A percentile compares a stretch with the other conserved stretches of the same genome.
Evolutionary conservation across 192 early-diverging fungal genomes (phyloP).

Genomic region (Cetraspora pellucida): DNA sequence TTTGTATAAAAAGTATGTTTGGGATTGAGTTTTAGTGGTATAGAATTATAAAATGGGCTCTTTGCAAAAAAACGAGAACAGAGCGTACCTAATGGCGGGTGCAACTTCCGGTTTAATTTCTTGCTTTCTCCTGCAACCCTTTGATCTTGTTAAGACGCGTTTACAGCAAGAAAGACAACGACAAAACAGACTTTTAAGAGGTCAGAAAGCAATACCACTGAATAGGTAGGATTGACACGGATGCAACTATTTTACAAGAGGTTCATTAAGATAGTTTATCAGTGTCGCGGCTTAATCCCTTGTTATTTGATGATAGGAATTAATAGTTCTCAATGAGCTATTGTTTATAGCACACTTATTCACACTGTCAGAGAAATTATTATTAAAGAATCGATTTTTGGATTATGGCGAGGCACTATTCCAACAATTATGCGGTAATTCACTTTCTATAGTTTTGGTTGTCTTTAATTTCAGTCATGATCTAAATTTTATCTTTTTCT

Average conservation of each 20-base stretch:
- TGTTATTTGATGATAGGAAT: not conserved
- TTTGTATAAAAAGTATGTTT: not conserved
- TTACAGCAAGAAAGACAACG: constrained; percentile 69
- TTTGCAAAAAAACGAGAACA: not conserved
- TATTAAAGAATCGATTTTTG: constrained; percentile 53
- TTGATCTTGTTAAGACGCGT: constrained; percentile 85
- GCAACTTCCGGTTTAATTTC: constrained; percentile 76
- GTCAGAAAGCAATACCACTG: constrained; percentile 42
- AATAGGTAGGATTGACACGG: constrained; percentile 47
- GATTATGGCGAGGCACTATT: constrained; percentile 82
- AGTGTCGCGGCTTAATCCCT: not conserved
- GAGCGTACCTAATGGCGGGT: constrained; percentile 72
- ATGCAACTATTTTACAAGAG: not conserved
- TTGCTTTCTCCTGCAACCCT: constrained; percentile 83
- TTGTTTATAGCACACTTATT: constrained; percentile 49
- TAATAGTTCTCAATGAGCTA: not conserved
- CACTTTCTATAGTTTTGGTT: not conserved
- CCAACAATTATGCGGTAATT: constrained; percentile 69
- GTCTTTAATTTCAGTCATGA: too few relatives aligned
- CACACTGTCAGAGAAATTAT: constrained; percentile 66
- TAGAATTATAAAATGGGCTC: constrained; percentile 39
- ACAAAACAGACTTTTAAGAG: constrained; percentile 47
- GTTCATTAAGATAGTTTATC: not conserved
- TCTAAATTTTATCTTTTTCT: not conserved
- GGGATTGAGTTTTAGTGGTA: not conserved